A percentile compares a stretch with the other conserved stretches of the same genome.
phyloP scores from a whole-genome alignment of 2,329 filamentous ascomycete genomes.

The Fusarium abutilonis region DNA sequence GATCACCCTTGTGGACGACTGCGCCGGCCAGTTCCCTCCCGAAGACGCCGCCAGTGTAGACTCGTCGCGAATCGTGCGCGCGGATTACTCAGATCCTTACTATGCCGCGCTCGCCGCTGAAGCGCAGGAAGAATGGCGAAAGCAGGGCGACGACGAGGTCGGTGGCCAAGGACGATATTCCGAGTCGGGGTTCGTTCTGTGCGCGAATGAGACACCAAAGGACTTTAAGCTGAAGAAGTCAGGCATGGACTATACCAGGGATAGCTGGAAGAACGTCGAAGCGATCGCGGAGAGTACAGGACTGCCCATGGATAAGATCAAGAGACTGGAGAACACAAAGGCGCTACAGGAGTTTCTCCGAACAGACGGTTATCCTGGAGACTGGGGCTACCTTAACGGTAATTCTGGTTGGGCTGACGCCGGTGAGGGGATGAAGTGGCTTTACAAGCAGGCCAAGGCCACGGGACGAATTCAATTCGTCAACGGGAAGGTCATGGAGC shows the following conservation, averaged over 20 bases:
- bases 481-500: constrained; percentile 58
- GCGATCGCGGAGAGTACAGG: constrained; percentile 56
- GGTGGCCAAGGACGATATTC: constrained; percentile 74
- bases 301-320: constrained; percentile 53
- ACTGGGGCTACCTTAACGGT: constrained; percentile 78
- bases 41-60: constrained; percentile 70
- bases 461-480: constrained; percentile 67
- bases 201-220: constrained; percentile 59
- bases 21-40: constrained; percentile 66
- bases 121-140: constrained; percentile 76
- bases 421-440: constrained; percentile 72
- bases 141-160: constrained; percentile 62
- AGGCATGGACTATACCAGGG: constrained; percentile 67
- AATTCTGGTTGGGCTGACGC: constrained; percentile 85
- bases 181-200: constrained; percentile 74
- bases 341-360: constrained; percentile 58
- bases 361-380: constrained; percentile 64
- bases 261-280: constrained; percentile 70
- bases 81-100: constrained; percentile 82
- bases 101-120: constrained; percentile 79
- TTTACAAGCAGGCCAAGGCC: constrained; percentile 63
- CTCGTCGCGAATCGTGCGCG: constrained; percentile 70
- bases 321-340: constrained; percentile 56
- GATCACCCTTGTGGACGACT: constrained; percentile 70
- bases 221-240: constrained; percentile 51